These are phyloP conservation scores for Gloeopeniophorella convolvens DNA, from an alignment of 768 basidiomycete genomes.

Conservation along the genomic window DNA sequence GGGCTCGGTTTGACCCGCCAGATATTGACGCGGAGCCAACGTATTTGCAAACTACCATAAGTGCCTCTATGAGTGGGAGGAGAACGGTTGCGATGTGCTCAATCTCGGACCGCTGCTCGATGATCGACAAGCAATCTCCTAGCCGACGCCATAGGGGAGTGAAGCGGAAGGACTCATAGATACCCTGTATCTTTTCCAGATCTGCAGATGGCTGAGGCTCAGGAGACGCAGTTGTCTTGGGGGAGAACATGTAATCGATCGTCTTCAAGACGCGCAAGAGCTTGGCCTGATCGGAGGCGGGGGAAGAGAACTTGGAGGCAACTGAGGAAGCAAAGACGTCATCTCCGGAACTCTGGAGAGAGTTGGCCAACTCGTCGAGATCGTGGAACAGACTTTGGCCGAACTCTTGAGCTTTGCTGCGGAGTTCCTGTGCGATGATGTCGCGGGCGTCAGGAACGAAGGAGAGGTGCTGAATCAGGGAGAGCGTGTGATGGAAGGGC, in stretches of 20 bases:
- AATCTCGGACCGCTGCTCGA: constrained; percentile 73
- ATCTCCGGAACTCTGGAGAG: constrained; percentile 49
- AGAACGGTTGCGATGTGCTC: constrained; percentile 90
- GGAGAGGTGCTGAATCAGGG: constrained; percentile 89
- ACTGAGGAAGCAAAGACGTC: constrained; percentile 59
- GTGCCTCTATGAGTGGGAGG: constrained; percentile 87
- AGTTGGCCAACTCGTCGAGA: constrained; percentile 65
- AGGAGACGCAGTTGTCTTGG: constrained; percentile 37
- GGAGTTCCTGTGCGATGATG: constrained; percentile 83
- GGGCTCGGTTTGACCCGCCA: constrained; percentile 38
- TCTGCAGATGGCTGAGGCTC: constrained; percentile 42
- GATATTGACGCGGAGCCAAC: constrained; percentile 60
- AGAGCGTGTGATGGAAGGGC: constrained; percentile 92
- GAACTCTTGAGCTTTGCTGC: constrained; percentile 79
- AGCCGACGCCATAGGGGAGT: constrained; percentile 83
- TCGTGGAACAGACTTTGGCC: constrained; percentile 70
- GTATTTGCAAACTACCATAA: constrained; percentile 99
- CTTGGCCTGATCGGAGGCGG: constrained; percentile 95
- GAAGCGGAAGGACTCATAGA: constrained; percentile 91
- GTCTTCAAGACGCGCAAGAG: constrained; percentile 92
- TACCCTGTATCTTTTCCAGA: constrained; percentile 74
- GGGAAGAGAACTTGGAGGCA: constrained; percentile 86
- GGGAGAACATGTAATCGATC: constrained; percentile 92
- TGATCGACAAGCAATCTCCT: constrained; percentile 79
- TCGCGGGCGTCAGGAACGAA: constrained; percentile 84